Conservation (phyloP, 768 basidiomycete species). For the Pholiota molesta region DNA sequence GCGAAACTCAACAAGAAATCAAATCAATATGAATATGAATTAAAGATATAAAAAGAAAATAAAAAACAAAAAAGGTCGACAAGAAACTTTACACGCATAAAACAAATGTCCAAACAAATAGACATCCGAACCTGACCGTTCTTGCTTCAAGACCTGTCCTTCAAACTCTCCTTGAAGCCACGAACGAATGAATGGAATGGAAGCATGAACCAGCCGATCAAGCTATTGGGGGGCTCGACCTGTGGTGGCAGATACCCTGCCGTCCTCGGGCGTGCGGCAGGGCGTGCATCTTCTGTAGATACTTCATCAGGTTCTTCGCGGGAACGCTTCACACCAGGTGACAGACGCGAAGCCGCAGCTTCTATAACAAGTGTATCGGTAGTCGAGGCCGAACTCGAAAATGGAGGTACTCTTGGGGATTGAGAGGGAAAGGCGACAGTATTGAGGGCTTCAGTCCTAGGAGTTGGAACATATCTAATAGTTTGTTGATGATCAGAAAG, state of each 20-base stretch:
- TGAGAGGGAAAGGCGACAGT: slow-evolving; percentile 22
- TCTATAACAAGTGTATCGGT: slow-evolving; percentile 36
- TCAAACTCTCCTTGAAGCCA: slow-evolving; percentile 68
- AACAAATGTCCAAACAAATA: slow-evolving; percentile 9
- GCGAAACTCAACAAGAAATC: not conserved
- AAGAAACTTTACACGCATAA: slow-evolving; percentile 14
- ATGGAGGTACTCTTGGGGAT: slow-evolving; percentile 27
- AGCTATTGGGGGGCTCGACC: slow-evolving; percentile 43
- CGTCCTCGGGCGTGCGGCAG: slow-evolving; percentile 54
- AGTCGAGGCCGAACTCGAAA: slow-evolving; percentile 35
- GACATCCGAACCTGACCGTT: not conserved
- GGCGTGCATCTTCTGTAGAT: slow-evolving; percentile 41
- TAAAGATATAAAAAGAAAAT: slow-evolving; percentile 10
- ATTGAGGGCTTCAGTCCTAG: slow-evolving; percentile 21
- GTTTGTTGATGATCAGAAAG: not conserved
- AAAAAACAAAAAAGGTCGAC: slow-evolving; percentile 9
- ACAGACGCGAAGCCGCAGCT: slow-evolving; percentile 12
- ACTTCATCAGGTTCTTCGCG: slow-evolving; percentile 41
- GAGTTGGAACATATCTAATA: slow-evolving; percentile 20
- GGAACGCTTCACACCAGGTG: slow-evolving; percentile 46
- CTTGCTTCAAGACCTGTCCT: slow-evolving; percentile 24
- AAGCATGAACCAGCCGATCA: slow-evolving; percentile 61
- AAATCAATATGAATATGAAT: slow-evolving; percentile 6
- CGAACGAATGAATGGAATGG: slow-evolving; percentile 67
- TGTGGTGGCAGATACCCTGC: slow-evolving; percentile 46